phyloP scores from a whole-genome alignment of 805 yeast genomes.

The Tanozyma kutaoensis region DNA sequence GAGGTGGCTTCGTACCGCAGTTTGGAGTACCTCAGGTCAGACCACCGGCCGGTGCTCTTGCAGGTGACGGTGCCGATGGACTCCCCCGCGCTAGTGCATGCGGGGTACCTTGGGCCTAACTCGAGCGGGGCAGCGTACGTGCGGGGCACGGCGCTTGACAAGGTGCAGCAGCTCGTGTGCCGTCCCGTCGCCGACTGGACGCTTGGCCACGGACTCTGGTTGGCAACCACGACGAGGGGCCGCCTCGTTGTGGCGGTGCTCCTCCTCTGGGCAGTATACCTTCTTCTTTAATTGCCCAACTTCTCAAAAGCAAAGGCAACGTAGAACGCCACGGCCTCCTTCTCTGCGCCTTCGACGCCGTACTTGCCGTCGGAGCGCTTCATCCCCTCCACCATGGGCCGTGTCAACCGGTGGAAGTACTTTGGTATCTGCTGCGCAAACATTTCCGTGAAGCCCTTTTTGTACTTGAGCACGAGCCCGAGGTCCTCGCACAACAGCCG shows the following conservation, averaged over 20 bases:
- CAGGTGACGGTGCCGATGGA: constrained; percentile 31
- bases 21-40: constrained; percentile 43
- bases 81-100: constrained; percentile 22
- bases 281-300: constrained; percentile 18
- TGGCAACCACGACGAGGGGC: no score
- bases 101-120: no score
- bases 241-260: no score
- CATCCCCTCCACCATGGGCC: constrained; percentile 54
- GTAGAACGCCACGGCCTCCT: constrained; percentile 84
- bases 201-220: no score
- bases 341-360: constrained; percentile 82
- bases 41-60: constrained; percentile 70
- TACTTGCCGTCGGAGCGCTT: constrained; percentile 65
- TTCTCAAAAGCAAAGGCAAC: constrained; percentile 74
- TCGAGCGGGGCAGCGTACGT: no score
- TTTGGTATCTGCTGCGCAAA: constrained; percentile 69
- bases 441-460: constrained; percentile 68
- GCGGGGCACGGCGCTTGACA: no score
- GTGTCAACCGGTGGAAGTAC: constrained; percentile 44
- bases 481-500: constrained; percentile 76
- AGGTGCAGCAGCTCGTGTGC: no score
- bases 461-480: constrained; percentile 57
- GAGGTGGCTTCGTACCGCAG: constrained; percentile 33
- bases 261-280: no score
- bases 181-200: no score